Evolutionary conservation across 495 filamentous ascomycete species (phyloP).

Genomic region (Tetracladium setigerum): DNA sequence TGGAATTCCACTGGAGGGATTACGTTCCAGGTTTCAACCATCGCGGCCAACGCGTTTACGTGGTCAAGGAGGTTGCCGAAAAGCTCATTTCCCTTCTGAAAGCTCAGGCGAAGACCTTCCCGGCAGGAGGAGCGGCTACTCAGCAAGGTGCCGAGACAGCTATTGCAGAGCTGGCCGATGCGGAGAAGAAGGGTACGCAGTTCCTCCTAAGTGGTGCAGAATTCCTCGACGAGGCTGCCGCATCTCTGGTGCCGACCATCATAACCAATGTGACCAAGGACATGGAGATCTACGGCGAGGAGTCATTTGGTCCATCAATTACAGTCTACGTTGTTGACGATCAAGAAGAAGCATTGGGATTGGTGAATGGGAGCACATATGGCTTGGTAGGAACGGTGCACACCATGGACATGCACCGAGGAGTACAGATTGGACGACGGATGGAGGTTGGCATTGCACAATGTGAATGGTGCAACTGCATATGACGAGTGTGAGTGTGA

Average conservation of each 20-base stretch:
- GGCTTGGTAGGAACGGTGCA: conserved; percentile 79
- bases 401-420: conserved; percentile 65
- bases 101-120: background rate
- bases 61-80: conserved; percentile 59
- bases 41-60: conserved; percentile 72
- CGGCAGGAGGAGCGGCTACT: too few relatives aligned
- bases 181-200: too few relatives aligned
- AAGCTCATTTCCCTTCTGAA: conserved; percentile 41
- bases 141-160: too few relatives aligned
- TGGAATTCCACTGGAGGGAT: conserved; percentile 37
- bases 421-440: conserved; percentile 63
- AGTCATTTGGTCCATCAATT: conserved; percentile 75
- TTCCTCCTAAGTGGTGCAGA: conserved; percentile 53
- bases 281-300: conserved; percentile 73
- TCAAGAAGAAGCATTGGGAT: conserved; percentile 59
- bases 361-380: conserved; percentile 74
- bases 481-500: conserved; percentile 62
- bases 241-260: conserved; percentile 62
- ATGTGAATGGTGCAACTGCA: conserved; percentile 75
- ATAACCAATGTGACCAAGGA: conserved; percentile 59
- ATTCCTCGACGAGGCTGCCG: conserved; percentile 34
- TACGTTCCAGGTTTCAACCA: conserved; percentile 48
- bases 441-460: conserved; percentile 74
- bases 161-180: too few relatives aligned
- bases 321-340: conserved; percentile 43